Evolutionary conservation across 2,329 filamentous ascomycete genomes (phyloP), one percentile per base, ranked within the genome.

Genomic region (Stemphylium vesicarium): DNA sequence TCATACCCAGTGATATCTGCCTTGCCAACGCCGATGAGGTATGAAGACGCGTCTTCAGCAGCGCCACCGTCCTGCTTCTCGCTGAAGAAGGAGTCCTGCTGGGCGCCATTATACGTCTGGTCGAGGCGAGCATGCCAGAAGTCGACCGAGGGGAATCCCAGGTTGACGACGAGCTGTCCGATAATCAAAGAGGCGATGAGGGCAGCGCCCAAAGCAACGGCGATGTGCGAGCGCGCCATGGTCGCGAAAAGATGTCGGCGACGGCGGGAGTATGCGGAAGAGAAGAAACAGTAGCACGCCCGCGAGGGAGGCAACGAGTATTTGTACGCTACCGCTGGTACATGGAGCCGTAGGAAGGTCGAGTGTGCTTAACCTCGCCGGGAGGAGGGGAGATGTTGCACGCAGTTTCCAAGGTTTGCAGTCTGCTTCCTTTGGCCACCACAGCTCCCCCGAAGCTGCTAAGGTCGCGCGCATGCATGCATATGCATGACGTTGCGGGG

Each of bases 1-100:
- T 35, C 64, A 22, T 80, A 87, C 83, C 88, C 88, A 43, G 88
- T 91, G 63, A 91, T 88, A 72, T 91, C 88, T 10, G 85, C 88
- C 72, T 88, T 90, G 22, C 88, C 88, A 18, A 88, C 86, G 18
- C 88, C 88, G 16, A 91, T 74, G 7, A 90, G 72, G 66, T 89
- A 90, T 58, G 79, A 68, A 35, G 81, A 75, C 45, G 77, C 75
- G 53, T 79, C 75, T 32, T 65, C 61, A n/a, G 58, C 66, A 11
- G 45, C 49, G 12, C 54, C 66, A n/a, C 51, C 61, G 31, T 58
- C 64, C 64, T 73, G 67, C 63, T 71, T 71, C 49, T 56, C 66
- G 26, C 59, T 60, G 41, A 65, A 62, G 45, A 71, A 54, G 36
- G 66, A 59, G 31, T 68, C 64, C 56, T 72, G 70, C 49, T 55